Evolutionary conservation across 305 asterid species (phyloP), one percentile per base, ranked within the genome.

Genomic region (Fraxinus albicans): DNA sequence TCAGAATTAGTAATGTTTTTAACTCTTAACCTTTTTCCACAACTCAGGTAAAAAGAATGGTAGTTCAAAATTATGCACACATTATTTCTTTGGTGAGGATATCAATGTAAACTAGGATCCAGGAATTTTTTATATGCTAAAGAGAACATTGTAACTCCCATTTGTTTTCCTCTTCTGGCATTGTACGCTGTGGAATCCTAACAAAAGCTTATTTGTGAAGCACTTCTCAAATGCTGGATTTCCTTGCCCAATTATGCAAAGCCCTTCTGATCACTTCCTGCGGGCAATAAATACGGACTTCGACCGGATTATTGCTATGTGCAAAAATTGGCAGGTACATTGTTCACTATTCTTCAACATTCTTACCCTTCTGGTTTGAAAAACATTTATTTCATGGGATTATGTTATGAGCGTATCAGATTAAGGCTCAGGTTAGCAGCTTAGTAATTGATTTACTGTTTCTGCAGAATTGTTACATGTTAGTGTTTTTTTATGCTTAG

Each of bases 201-300:
- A 72, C 44, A 15, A n/a, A 29, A 34, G 42, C 77, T 83, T 63
- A 77, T 83, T 83, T 87, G 77, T 89, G 92, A 73, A 97, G 99
- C 99, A 97, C 89, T 97, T 97, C 90, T 95, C 99, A 3, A 95
- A 95, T 90, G 99, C 99, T 84, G 99, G 99, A 89, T 97, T 97
- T 89, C 99, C 99, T 84, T 97, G 99, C 85, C 99, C 99, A 9
- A 97, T 97, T 83, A 97, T 97, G 99, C 99, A 97, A 93, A 97
- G 99, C 88, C 99, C 99, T 77, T 94, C 99, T 1, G 99, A 96
- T 87, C 99, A 96, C 88, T 96, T 96, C 79, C 93, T 96, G 85
- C 97, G 99, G 82, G 99, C 98, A 67, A 96, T 96, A 90, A 95
- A 96, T 84, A 93, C 98, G 4, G 98, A 96, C 86, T 96, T 96